Evolutionary conservation across 768 basidiomycete genomes (phyloP).

Genomic region (Termitomyces titanicus): DNA sequence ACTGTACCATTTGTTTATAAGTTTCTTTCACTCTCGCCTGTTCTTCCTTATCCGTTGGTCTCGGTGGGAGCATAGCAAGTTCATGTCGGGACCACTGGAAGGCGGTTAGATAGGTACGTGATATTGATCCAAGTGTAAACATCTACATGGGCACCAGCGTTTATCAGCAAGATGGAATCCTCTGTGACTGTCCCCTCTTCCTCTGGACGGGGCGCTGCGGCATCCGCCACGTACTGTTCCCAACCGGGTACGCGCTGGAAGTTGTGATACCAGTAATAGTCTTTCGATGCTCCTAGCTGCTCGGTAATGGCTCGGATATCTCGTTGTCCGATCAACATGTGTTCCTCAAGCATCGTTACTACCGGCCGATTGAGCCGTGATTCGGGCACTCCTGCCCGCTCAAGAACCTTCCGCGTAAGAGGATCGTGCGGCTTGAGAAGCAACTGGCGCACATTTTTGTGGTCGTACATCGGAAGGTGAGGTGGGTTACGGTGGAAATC

Average conservation of each 20-base stretch:
- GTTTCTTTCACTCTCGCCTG: slow-evolving; percentile 24
- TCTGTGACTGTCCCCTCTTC: slow-evolving; percentile 22
- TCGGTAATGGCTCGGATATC: slow-evolving; percentile 25
- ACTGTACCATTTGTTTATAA: slow-evolving; percentile 23
- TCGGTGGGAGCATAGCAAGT: slow-evolving; percentile 23
- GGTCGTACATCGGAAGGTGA: slow-evolving; percentile 17
- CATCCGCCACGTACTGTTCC: slow-evolving; percentile 22
- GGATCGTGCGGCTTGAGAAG: slow-evolving; percentile 21
- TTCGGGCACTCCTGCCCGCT: slow-evolving; percentile 22
- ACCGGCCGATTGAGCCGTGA: slow-evolving; percentile 25
- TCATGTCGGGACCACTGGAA: slow-evolving; percentile 25
- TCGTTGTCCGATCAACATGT: slow-evolving; percentile 22
- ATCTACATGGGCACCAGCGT: slow-evolving; percentile 25
- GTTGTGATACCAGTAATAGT: slow-evolving; percentile 22
- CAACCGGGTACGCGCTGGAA: slow-evolving; percentile 24
- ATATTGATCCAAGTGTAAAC: not conserved
- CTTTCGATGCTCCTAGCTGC: slow-evolving; percentile 19
- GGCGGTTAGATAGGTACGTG: not conserved
- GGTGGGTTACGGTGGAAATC: slow-evolving; percentile 19
- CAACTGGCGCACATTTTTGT: slow-evolving; percentile 23
- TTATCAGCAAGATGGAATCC: slow-evolving; percentile 26
- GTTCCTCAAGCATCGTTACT: slow-evolving; percentile 26
- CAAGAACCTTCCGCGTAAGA: slow-evolving; percentile 18
- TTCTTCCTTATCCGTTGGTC: slow-evolving; percentile 19
- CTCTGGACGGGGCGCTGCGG: slow-evolving; percentile 14